Evolutionary conservation across 2,329 filamentous ascomycete species (phyloP).

Genomic region (Beauveria pseudobassiana): DNA sequence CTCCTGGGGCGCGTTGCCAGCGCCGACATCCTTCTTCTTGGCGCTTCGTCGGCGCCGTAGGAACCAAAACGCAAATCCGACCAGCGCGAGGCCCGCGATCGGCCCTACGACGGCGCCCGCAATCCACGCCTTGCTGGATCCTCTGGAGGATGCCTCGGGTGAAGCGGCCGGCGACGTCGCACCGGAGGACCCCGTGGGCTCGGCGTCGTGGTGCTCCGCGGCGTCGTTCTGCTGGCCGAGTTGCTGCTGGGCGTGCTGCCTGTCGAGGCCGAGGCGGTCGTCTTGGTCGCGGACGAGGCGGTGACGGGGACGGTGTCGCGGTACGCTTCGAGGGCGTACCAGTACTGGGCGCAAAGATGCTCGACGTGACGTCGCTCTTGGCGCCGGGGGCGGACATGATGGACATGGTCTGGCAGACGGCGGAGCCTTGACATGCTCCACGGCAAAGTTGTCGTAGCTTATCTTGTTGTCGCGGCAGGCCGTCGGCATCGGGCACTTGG

Average conservation of each 20-base stretch:
- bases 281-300: not conserved
- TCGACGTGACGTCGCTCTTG: slow-evolving; percentile 2
- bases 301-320: slow-evolving; percentile 7
- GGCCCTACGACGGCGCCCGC: slow-evolving; percentile 7
- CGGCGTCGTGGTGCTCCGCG: not conserved
- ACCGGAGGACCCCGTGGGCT: not conserved
- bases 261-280: not conserved
- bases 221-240: not conserved
- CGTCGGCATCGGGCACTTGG: slow-evolving; percentile 4
- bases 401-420: slow-evolving; percentile 10
- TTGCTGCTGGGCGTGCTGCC: slow-evolving; percentile 4
- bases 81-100: not conserved
- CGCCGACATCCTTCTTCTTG: not conserved
- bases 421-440: not conserved
- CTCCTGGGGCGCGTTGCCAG: not conserved
- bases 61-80: slow-evolving; percentile 5
- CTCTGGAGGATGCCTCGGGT: not conserved
- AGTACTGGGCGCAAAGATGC: slow-evolving; percentile 10
- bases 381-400: slow-evolving; percentile 1
- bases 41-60: not conserved
- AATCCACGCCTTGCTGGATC: slow-evolving; percentile 5
- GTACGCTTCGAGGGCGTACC: slow-evolving; percentile 4
- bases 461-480: slow-evolving; percentile 5
- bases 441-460: slow-evolving; percentile 4
- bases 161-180: not conserved